phyloP scores from a whole-genome alignment of 2,329 filamentous ascomycete genomes.

The Colletotrichum sublineola region DNA sequence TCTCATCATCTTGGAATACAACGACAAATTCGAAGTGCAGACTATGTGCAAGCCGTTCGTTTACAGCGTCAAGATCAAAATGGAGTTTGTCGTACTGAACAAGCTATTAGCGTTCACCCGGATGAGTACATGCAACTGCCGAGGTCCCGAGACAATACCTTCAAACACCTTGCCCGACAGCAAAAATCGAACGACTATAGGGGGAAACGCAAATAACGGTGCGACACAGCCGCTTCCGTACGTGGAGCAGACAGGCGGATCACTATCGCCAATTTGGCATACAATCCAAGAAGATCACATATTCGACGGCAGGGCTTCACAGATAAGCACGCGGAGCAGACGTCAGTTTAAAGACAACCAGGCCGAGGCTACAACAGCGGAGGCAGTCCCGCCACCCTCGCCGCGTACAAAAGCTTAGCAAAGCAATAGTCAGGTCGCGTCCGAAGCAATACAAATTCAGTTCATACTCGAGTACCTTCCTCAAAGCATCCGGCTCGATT shows the following conservation, averaged over 20 bases:
- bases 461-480: neutral
- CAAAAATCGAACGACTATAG: constrained; percentile 8
- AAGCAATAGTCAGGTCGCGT: neutral
- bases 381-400: neutral
- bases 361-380: neutral
- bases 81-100: constrained; percentile 54
- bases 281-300: constrained; percentile 6
- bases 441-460: neutral
- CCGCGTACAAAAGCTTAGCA: neutral
- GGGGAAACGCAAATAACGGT: neutral
- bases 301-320: neutral
- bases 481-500: too few relatives aligned
- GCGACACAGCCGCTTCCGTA: constrained; percentile 1
- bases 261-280: constrained; percentile 12
- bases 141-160: constrained; percentile 21
- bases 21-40: constrained; percentile 43
- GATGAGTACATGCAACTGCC: constrained; percentile 38
- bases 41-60: constrained; percentile 45
- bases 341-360: neutral
- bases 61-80: constrained; percentile 55
- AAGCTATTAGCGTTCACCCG: constrained; percentile 44
- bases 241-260: constrained; percentile 31
- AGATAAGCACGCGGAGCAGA: neutral
- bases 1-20: constrained; percentile 43
- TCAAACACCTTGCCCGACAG: constrained; percentile 19